Conservation (phyloP, 2,329 filamentous ascomycete species). For the Penicillium sp. region DNA sequence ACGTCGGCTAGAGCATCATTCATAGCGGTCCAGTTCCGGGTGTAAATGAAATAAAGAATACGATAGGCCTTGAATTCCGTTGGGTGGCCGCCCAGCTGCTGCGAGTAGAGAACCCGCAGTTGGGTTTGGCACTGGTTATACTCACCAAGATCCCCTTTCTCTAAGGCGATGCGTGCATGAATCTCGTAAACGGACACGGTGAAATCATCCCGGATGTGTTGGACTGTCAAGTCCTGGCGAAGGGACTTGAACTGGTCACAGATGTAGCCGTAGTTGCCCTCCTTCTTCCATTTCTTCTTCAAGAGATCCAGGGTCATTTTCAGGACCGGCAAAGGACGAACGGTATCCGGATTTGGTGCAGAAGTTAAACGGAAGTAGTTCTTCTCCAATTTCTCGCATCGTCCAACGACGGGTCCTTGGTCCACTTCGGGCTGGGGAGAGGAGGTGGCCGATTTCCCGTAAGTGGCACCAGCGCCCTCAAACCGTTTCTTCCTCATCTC, state of each 20-base stretch:
- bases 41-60: conserved; percentile 99
- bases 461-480: conserved; percentile 54
- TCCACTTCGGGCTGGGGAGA: conserved; percentile 44
- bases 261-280: conserved; percentile 94
- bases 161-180: conserved; percentile 93
- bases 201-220: conserved; percentile 95
- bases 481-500: conserved; percentile 91
- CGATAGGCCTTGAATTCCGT: conserved; percentile 99
- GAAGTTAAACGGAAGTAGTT: conserved; percentile 91
- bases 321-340: conserved; percentile 79
- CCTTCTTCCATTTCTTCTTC: conserved; percentile 91
- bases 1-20: conserved; percentile 98
- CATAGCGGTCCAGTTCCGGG: conserved; percentile 95
- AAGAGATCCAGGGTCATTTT: conserved; percentile 82
- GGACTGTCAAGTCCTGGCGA: conserved; percentile 95
- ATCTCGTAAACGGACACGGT: conserved; percentile 97
- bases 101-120: conserved; percentile 84
- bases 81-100: conserved; percentile 82
- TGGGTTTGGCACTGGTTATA: conserved; percentile 99
- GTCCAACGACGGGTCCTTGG: conserved; percentile 76
- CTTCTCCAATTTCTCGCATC: conserved; percentile 83
- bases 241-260: conserved; percentile 99
- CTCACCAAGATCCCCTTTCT: conserved; percentile 99
- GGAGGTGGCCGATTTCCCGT: conserved; percentile 40
- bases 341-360: conserved; percentile 81